Base-by-base conservation (phyloP, 2,329 filamentous ascomycete species). In the Zarea fungicola region DNA sequence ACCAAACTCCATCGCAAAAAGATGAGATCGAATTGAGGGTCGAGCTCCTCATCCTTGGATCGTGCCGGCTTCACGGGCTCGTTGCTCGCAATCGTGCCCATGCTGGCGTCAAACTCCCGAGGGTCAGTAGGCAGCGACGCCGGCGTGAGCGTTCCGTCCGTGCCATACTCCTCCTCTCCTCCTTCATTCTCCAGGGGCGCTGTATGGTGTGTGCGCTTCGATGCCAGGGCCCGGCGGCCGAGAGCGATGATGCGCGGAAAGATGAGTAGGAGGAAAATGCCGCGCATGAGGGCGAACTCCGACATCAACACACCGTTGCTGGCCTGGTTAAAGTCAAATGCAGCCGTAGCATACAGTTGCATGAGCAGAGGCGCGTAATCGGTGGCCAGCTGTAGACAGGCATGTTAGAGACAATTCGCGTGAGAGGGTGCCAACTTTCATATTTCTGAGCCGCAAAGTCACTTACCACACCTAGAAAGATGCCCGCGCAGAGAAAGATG, bases 1-100 rank as follows among this genome's bases (percentile, higher is more conserved):
- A 87, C 62, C 3, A 88, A 67, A 52, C 81, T 85, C 69, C 78
- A 85, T 3, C 81, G 73, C 3, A 85, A 70, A 56, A 87, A 88
- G 29, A 82, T 71, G 1, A 89, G 70, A 52, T 89, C 85, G 57
- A 89, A 89, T 0, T 67, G 71, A 39, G 74, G 78, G 0, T 74
- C 71, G 32, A 72, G 64, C 1, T 75, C 68, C 1, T 68, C 64
- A 0, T 48, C 55, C 0, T 54, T 53, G 0, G 66, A 60, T n/a
- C 63, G 58, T 0, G 66, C 55, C 0, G 63, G 51, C 0, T 60
- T 56, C 0, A 69, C 60, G 0, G 76, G 75, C 52, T 81, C 76
- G 0, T 62, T 59, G 48, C 71, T 66, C 6, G 69, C 62, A 19
- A 49, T 49, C 0, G 65, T 45, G 8, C 48, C 70, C 0, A 67